A percentile compares a stretch with the other conserved stretches of the same genome.
phyloP scores from a whole-genome alignment of 441 rosid species.

The Populus hybrid region DNA sequence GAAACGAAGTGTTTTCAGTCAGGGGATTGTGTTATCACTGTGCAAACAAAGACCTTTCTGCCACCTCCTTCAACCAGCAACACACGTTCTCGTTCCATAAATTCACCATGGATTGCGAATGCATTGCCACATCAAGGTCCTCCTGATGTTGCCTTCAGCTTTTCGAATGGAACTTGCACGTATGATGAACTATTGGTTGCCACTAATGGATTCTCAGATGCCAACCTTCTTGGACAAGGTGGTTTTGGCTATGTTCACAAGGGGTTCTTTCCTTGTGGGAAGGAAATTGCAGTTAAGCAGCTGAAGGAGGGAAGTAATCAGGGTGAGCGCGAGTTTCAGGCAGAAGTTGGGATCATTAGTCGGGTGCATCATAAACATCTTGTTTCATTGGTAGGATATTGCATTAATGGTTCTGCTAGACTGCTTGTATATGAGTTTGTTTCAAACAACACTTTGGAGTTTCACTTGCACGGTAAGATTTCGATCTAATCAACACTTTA shows the following conservation, averaged over 20 bases:
- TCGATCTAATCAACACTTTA: background rate
- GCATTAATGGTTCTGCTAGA: slow-evolving; percentile 59
- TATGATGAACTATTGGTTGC: slow-evolving; percentile 72
- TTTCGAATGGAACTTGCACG: slow-evolving; percentile 57
- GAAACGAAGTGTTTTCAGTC: slow-evolving; percentile 19
- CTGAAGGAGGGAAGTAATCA: slow-evolving; percentile 83
- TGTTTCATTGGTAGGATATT: slow-evolving; percentile 82
- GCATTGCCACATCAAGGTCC: slow-evolving; percentile 61
- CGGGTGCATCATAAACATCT: slow-evolving; percentile 89
- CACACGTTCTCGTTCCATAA: slow-evolving; percentile 46
- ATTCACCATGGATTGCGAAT: slow-evolving; percentile 36
- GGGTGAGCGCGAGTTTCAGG: slow-evolving; percentile 88
- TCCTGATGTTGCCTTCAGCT: slow-evolving; percentile 37
- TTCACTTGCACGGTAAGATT: slow-evolving; percentile 72
- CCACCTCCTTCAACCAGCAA: slow-evolving; percentile 55
- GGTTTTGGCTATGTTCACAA: slow-evolving; percentile 90
- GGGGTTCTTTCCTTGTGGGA: slow-evolving; percentile 72
- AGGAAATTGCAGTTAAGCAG: slow-evolving; percentile 86
- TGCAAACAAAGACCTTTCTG: slow-evolving; percentile 25
- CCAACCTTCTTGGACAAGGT: slow-evolving; percentile 89
- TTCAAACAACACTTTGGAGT: slow-evolving; percentile 74
- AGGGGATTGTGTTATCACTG: slow-evolving; percentile 22
- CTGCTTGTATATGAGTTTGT: slow-evolving; percentile 93
- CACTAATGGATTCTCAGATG: slow-evolving; percentile 77
- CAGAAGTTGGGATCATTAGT: slow-evolving; percentile 86